These are phyloP conservation scores for Daldinia sp. DNA, from an alignment of 2,329 filamentous ascomycete genomes.

Conservation along the genomic window DNA sequence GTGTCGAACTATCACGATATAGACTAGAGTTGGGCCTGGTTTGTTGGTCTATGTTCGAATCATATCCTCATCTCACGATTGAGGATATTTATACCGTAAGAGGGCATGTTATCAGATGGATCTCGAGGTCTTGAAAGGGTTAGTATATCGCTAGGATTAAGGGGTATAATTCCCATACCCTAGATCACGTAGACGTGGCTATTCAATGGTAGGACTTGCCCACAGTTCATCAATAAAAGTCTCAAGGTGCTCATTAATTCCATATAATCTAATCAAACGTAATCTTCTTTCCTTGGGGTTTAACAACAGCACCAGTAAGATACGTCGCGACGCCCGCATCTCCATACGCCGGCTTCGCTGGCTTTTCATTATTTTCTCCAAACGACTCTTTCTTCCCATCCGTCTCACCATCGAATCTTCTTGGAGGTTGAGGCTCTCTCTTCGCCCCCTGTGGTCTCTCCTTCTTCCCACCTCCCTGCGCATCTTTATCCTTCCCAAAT, in stretches of 20 bases:
- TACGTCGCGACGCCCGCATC: slow-evolving; percentile 68
- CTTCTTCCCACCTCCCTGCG: slow-evolving; percentile 51
- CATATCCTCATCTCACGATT: background rate
- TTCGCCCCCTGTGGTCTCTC: slow-evolving; percentile 16
- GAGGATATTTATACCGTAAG: background rate
- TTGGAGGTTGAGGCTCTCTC: slow-evolving; percentile 6
- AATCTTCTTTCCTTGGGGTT: slow-evolving; percentile 82
- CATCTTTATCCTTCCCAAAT: slow-evolving; percentile 84
- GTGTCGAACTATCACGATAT: background rate
- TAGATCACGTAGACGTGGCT: background rate
- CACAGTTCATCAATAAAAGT: background rate
- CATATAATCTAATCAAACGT: slow-evolving; percentile 77
- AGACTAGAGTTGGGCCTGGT: no score
- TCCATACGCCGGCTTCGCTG: slow-evolving; percentile 57
- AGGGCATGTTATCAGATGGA: background rate
- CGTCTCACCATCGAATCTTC: background rate
- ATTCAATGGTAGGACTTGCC: background rate
- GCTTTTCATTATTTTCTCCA: slow-evolving; percentile 54
- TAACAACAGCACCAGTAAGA: slow-evolving; percentile 82
- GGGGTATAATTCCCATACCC: background rate
- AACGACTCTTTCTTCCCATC: slow-evolving; percentile 35
- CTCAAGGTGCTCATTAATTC: background rate
- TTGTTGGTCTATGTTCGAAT: background rate
- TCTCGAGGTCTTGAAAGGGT: background rate
- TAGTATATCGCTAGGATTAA: background rate